Evolutionary conservation across 179 eudicot species (phyloP), one percentile per base, ranked within the genome.

Genomic region (Patellifolia procumbens): DNA sequence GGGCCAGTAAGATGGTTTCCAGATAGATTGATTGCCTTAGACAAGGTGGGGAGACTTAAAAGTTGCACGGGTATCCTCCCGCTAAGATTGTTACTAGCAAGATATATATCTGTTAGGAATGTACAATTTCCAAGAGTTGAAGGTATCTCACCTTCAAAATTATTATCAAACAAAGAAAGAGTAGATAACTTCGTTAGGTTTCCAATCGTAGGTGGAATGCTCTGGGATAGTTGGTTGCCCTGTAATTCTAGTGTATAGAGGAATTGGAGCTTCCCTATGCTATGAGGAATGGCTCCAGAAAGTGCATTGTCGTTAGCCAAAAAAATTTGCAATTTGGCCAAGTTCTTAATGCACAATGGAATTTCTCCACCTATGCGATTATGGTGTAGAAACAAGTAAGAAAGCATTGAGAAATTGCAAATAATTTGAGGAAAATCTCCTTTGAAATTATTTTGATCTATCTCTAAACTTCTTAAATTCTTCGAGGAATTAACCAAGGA

Each of bases 351-450:
- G 58, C 76, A 76, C 2, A 7, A 2, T 17, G 89, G 89, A 19
- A 86, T 63, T n/a, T 26, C 56, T n/a, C 86, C 86, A 13, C 17
- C 20, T 35, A 83, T 56, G 0, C 32, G 16, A 61, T 86, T 86
- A 11, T 26, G 37, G 17, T 49, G 76, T 1, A 79, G 2, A 0
- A 1, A 2, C 11, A 76, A 35, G 13, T 9, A 0, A 3, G 4
- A 8, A 32, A 85, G 83, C 61, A 3, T n/a, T 5, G 88, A 72
- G 48, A 85, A 78, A 69, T 85, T 83, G 26, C 78, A 80, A 1
- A 81, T 43, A 6, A 35, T 4, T 35, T 34, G 4, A 37, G 42
- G 42, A 37, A 37, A 37, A 37, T 3, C 32, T 3, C 84, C 82
- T 39, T 51, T 58, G 58, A 84, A 48, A 1, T 39, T 26, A 56